Base-by-base conservation (phyloP, 1,284 basidiomycete genomes). In the Ustilago lituana region DNA sequence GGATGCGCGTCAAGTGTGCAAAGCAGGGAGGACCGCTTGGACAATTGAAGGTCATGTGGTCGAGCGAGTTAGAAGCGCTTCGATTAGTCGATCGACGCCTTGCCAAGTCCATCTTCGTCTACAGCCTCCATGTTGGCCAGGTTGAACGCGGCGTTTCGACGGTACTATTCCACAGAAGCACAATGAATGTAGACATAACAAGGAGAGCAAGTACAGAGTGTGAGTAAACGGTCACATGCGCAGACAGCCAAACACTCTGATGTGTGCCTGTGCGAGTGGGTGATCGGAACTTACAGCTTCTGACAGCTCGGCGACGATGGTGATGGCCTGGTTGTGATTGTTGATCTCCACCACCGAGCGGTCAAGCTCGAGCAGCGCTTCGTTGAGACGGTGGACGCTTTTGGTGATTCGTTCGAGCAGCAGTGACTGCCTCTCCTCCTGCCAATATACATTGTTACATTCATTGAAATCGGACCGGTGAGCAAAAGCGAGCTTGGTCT, bases 361-460 rank as follows among this genome's bases (percentile, higher is more conserved):
- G 77, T 92, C 91, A 52, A 93, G 85, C 77, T 93, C 91, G n/a
- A 88, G 82, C 45, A 57, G 74, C 36, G 48, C 68, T 33, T 71
- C 54, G 49, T 50, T 74, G 27, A 74, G 41, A 83, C 89, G 76
- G 68, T 93, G 92, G 10, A 91, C 88, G 74, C 93, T 95, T 83
- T 93, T 94, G 35, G 93, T 85, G 69, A 96, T 94, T 24, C 93
- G 87, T 76, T 94, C 92, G 3, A 95, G 86, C 29, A 95, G 86
- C 33, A 93, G 88, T 29, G 91, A 91, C 81, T 96, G 93, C 61
- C 91, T 86, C 82, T 94, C 92, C 63, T 93, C 91, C 79, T 95
- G 91, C n/a, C 23, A 91, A 22, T 26, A 4, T 7, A 15, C 10
- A 23, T 3, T 3, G 17, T 9, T 4, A 29, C n/a, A n/a, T n/a